Evolutionary conservation across 257 asterid species (phyloP), one percentile per base, ranked within the genome.

Genomic region (Thymus mandschuricus): DNA sequence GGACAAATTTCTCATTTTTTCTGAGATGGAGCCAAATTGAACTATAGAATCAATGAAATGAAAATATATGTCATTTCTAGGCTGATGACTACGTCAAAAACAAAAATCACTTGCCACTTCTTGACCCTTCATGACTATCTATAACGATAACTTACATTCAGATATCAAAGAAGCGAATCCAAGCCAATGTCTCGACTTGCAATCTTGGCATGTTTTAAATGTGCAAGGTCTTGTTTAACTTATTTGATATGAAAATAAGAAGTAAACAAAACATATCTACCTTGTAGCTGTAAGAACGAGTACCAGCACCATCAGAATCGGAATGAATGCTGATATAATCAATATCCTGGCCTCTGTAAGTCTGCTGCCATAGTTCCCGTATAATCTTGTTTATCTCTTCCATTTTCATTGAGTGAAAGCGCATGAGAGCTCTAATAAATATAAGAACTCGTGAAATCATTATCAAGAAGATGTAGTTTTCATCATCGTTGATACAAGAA

Each of bases 331-430:
- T 75, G 69, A 95, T 89, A 75, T 87, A 92, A 85, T 95, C 99
- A 58, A 95, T 95, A 89, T 95, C 99, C 80, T 95, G 98, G 46
- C 99, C 98, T 85, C 99, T 85, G 88, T 95, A 95, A 59, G 99
- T 95, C 77, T 95, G 99, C 79, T 95, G 99, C 97, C 99, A 95
- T 44, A 95, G 81, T 80, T 95, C 99, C 82, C 99, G 84, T 69
- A 95, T 89, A 59, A 95, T 95, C 84, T 95, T 95, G 82, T 95
- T 95, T 66, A 95, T 95, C 82, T 95, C 99, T 79, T 95, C 99
- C 99, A 95, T 95, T 84, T 95, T 95, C 96, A 92, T 88, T 31
- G 97, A 61, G 83, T 95, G 99, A 87, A 92, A 95, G 61, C 99
- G 97, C 99, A 95, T 92, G 56, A 91, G 96, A 44, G 98, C 99